Evolutionary conservation across 495 filamentous ascomycete genomes (phyloP).

Genomic region (Penicillium robsamsonii): DNA sequence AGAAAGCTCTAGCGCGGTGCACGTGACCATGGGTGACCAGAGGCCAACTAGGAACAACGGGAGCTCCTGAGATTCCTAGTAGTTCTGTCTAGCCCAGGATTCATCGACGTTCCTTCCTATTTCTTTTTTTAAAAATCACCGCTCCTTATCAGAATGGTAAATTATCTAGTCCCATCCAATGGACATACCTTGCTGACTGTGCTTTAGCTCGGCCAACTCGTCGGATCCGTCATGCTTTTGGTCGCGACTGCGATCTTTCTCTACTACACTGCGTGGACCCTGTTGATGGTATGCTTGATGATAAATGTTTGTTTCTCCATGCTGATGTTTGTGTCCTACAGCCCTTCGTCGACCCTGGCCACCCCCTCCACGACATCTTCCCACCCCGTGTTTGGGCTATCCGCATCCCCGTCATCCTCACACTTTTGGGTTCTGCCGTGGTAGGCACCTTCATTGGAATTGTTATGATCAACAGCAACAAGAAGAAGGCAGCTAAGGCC

Average conservation of each 20-base stretch:
- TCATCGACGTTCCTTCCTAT: conserved; percentile 11
- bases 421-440: conserved; percentile 86
- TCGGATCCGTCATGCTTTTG: conserved; percentile 97
- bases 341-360: conserved; percentile 95
- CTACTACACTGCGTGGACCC: conserved; percentile 98
- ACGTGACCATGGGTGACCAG: conserved; percentile 11
- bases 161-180: neutral
- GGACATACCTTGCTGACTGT: conserved; percentile 6
- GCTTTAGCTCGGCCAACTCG: conserved; percentile 84
- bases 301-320: neutral
- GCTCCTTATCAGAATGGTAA: conserved; percentile 31
- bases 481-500: conserved; percentile 93
- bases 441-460: conserved; percentile 94
- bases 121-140: conserved; percentile 8
- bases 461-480: conserved; percentile 98
- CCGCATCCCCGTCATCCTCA: conserved; percentile 94
- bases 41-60: conserved; percentile 5
- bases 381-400: conserved; percentile 98
- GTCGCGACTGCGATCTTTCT: conserved; percentile 92
- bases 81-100: conserved; percentile 6
- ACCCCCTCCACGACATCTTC: conserved; percentile 92
- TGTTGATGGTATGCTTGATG: conserved; percentile 74
- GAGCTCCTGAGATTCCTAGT: conserved; percentile 12
- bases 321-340: conserved; percentile 33
- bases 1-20: conserved; percentile 31